A percentile compares a stretch with the other conserved stretches of the same genome.
phyloP scores from a whole-genome alignment of 2,329 filamentous ascomycete genomes.

The Talaromyces sp. region DNA sequence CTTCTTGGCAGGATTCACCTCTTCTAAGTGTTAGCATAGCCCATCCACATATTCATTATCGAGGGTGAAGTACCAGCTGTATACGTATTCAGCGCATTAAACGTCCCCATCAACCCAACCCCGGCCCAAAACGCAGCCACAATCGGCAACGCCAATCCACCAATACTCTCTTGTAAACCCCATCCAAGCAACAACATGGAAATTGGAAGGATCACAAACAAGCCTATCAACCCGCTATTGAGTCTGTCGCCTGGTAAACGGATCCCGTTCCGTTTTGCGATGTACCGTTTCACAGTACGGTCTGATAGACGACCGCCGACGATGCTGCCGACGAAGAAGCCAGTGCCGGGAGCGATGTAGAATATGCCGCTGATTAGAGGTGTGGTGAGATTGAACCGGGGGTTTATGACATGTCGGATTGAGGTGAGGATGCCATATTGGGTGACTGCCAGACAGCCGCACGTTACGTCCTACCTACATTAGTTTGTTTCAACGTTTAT shows the following conservation, averaged over 20 bases:
- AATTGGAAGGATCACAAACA: conserved; percentile 57
- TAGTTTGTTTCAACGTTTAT: conserved; percentile 23
- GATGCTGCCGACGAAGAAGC: conserved; percentile 67
- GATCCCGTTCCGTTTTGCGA: conserved; percentile 54
- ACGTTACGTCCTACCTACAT: conserved; percentile 30
- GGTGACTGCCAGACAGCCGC: conserved; percentile 62
- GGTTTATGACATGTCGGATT: conserved; percentile 70
- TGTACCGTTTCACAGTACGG: conserved; percentile 62
- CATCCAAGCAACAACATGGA: conserved; percentile 68
- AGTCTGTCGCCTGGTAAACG: conserved; percentile 68
- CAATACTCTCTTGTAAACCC: conserved; percentile 54
- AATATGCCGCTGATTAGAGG: conserved; percentile 68
- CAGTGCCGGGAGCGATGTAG: conserved; percentile 69
- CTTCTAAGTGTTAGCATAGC: conserved; percentile 18
- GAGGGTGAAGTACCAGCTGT: conserved; percentile 28
- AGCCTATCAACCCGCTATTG: conserved; percentile 55
- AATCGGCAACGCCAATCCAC: conserved; percentile 59
- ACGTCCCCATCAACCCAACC: conserved; percentile 69
- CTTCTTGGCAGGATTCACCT: conserved; percentile 48
- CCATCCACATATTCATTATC: too few species aligned
- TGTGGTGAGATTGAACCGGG: conserved; percentile 64
- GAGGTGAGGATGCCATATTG: conserved; percentile 67
- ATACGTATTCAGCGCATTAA: conserved; percentile 73
- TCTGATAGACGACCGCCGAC: conserved; percentile 69
- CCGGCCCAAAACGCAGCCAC: conserved; percentile 71